These are phyloP conservation scores for Fraxinus albicans DNA, from an alignment of 305 asterid species.

Conservation along the genomic window DNA sequence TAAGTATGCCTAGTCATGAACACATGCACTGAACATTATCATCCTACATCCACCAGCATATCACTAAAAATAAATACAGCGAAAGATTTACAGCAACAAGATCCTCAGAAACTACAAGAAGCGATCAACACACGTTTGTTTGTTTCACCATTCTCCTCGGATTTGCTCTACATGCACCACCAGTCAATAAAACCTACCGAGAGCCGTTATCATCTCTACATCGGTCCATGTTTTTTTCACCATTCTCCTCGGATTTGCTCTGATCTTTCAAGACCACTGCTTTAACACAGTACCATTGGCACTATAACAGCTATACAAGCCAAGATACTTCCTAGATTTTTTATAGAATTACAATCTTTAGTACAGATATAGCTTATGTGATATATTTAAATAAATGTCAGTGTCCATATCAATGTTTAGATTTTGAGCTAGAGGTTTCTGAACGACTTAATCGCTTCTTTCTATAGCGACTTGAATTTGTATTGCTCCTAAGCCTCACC, in stretches of 20 bases:
- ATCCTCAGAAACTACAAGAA: neutral
- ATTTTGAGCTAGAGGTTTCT: conserved; percentile 24
- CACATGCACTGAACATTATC: too few relatives aligned
- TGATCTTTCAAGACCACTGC: neutral
- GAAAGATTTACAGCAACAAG: neutral
- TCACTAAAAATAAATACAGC: neutral
- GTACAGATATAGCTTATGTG: neutral
- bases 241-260: neutral
- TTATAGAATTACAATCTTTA: too few relatives aligned
- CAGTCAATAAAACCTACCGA: neutral
- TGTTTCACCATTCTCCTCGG: too few relatives aligned
- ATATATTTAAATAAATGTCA: neutral
- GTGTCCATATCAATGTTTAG: neutral
- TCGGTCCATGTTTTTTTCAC: neutral
- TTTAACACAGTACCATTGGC: neutral
- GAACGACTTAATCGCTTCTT: conserved; percentile 43
- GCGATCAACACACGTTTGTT: neutral
- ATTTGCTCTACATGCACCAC: neutral
- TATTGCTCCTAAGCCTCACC: conserved; percentile 54
- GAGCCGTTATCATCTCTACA: neutral
- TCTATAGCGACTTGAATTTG: conserved; percentile 58
- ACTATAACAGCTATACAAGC: neutral
- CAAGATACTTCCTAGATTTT: neutral
- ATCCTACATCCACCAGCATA: neutral
- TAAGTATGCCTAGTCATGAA: too few relatives aligned